Evolutionary conservation across 192 early-diverging fungal genomes (phyloP).

Genomic region (Backusella sp.): DNA sequence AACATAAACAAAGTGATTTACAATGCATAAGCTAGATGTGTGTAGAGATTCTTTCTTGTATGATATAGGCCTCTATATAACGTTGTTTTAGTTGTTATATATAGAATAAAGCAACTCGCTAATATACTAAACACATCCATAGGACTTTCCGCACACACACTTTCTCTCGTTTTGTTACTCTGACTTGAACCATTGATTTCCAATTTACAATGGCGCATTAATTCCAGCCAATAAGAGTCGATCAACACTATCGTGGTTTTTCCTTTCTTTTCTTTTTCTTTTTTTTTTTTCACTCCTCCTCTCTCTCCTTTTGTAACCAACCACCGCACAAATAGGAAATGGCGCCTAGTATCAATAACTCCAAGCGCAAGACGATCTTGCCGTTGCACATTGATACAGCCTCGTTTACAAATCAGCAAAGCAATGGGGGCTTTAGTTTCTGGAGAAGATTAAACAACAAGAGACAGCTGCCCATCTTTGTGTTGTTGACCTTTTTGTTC

Average conservation of each 20-base stretch:
- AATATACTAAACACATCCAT: no score
- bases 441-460: conserved; percentile 11
- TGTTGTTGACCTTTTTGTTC: conserved; percentile 2
- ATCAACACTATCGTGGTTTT: neutral
- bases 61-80: no score
- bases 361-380: conserved; percentile 17
- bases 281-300: neutral
- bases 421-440: neutral
- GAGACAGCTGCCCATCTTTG: conserved; percentile 9
- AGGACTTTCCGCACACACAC: no score
- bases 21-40: no score
- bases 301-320: neutral
- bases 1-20: no score
- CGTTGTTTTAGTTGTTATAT: no score
- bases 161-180: neutral
- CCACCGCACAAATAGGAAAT: neutral
- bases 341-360: neutral
- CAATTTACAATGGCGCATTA: neutral
- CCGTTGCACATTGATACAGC: conserved; percentile 24
- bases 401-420: conserved; percentile 4
- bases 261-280: neutral
- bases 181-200: neutral
- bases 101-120: no score
- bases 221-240: neutral
- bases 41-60: no score